Base-by-base conservation (phyloP, 2,329 filamentous ascomycete genomes). In the Colletotrichum lentis region DNA sequence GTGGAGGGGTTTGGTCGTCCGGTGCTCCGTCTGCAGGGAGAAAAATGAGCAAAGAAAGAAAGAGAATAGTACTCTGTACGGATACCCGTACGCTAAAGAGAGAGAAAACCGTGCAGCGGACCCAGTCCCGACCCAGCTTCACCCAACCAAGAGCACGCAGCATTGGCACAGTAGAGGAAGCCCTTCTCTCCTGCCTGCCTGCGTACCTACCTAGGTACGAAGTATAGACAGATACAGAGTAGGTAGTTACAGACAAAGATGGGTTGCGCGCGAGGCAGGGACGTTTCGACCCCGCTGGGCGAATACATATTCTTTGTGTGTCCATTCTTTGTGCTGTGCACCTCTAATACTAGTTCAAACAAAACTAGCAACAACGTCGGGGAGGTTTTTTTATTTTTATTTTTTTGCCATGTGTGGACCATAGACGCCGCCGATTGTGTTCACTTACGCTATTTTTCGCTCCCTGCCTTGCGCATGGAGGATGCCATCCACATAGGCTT, bases 1-100 rank as follows among this genome's bases (percentile, higher is more conserved):
- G 65, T 68, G 65, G 44, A 68, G 65, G 65, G 62, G 62, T 58
- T 58, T 64, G 22, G 65, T 65, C 20, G 65, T 55, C 55, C 27
- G 50, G 64, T 53, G 47, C 39, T 65, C 56, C 56, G 43, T 49
- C 31, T 59, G 56, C 56, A 59, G 56, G 56, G 56, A 59, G 56
- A 41, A 59, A 59, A 59, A 58, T 58, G 55, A 37, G 49, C 49
- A 52, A n/a, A 52, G 47, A 49, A 49, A 49, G 24, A 24, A 27
- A 49, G 5, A 24, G 18, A 27, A 16, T n/a, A n/a, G n/a, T 35
- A 52, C 14, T 16, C 12, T 24, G 22, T n/a, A n/a, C n/a, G n/a
- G n/a, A n/a, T 24, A 16, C 14, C 22, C 2, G 11, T 14, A 18
- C 35, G 12, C 37, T 2, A 22, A 47, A 59, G 24, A 44, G 43